Evolutionary conservation across 768 basidiomycete genomes (phyloP).

Genomic region (Pulveroboletus ravenelii): DNA sequence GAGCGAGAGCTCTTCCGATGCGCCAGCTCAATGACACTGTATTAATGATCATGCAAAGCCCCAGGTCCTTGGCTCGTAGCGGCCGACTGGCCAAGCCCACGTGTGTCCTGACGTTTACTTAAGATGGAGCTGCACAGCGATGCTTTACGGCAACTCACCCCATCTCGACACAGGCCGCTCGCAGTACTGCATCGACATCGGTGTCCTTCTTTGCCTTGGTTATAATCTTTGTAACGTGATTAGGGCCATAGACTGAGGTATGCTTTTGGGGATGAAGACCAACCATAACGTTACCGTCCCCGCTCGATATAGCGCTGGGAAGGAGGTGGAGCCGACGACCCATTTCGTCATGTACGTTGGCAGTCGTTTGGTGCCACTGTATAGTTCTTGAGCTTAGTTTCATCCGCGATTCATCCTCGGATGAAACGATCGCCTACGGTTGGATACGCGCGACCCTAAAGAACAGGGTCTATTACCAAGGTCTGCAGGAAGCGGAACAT

Average conservation of each 20-base stretch:
- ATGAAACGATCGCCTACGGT: slow-evolving; percentile 19
- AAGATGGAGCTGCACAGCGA: not conserved
- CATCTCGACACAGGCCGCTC: slow-evolving; percentile 49
- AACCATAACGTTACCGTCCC: slow-evolving; percentile 36
- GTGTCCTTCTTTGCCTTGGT: slow-evolving; percentile 40
- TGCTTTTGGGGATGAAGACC: slow-evolving; percentile 1
- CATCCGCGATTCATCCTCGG: slow-evolving; percentile 3
- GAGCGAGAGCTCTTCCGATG: slow-evolving; percentile 54
- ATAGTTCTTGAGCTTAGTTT: not conserved
- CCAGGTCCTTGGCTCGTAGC: slow-evolving; percentile 32
- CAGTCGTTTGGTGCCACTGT: slow-evolving; percentile 31
- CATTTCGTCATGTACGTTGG: slow-evolving; percentile 26
- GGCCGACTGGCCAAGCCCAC: slow-evolving; percentile 44
- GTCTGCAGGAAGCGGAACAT: not conserved
- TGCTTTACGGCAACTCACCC: slow-evolving; percentile 27
- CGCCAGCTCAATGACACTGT: slow-evolving; percentile 60
- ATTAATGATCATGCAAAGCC: slow-evolving; percentile 42
- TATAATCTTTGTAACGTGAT: slow-evolving; percentile 31
- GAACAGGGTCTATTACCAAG: slow-evolving; percentile 1
- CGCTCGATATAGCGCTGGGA: slow-evolving; percentile 34
- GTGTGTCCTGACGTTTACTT: slow-evolving; percentile 28
- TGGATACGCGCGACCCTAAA: slow-evolving; percentile 36
- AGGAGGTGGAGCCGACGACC: slow-evolving; percentile 28
- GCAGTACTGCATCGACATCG: slow-evolving; percentile 42
- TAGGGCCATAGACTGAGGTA: slow-evolving; percentile 2